Percentiles rank a stretch among this genome's conserved stretches.
phyloP scores from a whole-genome alignment of 164 flowering plant genomes.

The Sedum album region DNA sequence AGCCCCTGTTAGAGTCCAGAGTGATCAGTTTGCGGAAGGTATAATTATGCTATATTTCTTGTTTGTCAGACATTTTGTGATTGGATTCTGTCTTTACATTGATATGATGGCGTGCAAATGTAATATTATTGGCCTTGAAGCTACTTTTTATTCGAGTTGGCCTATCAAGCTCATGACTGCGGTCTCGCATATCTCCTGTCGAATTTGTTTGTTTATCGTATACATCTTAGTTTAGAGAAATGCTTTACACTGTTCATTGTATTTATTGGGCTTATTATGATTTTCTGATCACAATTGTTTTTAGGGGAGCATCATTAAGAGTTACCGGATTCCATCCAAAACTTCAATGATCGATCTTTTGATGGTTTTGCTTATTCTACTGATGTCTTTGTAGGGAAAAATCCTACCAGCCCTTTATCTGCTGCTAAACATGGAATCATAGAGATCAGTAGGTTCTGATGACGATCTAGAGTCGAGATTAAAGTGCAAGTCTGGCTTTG shows the following conservation, averaged over 20 bases:
- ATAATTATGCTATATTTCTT: neutral
- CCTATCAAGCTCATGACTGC: too few species aligned
- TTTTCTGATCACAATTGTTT: neutral
- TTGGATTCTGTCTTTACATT: neutral
- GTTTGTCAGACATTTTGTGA: neutral
- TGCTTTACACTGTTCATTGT: neutral
- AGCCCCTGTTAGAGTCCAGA: neutral
- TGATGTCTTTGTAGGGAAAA: neutral
- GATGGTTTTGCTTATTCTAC: neutral
- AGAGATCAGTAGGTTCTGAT: neutral
- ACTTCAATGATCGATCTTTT: neutral
- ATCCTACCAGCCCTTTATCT: neutral
- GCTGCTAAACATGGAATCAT: neutral
- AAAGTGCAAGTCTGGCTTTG: neutral
- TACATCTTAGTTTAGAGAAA: neutral
- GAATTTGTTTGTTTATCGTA: too few species aligned
- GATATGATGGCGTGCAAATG: neutral
- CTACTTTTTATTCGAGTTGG: neutral
- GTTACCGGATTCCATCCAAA: neutral
- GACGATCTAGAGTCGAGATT: neutral
- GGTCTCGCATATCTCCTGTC: too few species aligned
- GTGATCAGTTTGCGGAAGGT: constrained; percentile 2
- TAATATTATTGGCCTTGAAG: neutral
- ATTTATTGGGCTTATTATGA: neutral
- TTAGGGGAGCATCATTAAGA: neutral